Percentiles rank a stretch among this genome's conserved stretches.
Conservation (phyloP, 345 rosid species). For the Punica granatum region DNA sequence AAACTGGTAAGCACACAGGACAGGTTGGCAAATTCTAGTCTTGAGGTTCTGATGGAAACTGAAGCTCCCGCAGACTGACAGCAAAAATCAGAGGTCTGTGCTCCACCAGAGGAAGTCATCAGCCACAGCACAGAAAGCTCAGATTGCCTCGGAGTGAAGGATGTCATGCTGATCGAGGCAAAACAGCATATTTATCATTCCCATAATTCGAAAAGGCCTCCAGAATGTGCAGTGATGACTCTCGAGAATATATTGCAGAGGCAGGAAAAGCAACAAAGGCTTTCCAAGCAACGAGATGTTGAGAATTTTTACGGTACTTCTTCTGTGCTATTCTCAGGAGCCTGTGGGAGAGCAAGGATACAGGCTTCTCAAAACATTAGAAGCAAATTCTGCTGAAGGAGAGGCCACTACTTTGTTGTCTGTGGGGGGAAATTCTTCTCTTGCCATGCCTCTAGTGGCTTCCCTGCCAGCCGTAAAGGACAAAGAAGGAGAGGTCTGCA, state of each 20-base stretch:
- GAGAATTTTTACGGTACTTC: neutral
- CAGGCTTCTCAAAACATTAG: neutral
- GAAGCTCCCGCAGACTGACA: neutral
- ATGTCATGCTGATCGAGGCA: neutral
- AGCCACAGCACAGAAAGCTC: neutral
- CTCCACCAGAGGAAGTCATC: neutral
- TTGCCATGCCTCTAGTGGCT: neutral
- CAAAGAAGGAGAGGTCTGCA: neutral
- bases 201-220: constrained; percentile 7
- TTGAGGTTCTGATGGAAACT: neutral
- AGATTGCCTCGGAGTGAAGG: neutral
- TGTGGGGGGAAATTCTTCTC: neutral
- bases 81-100: neutral
- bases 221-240: constrained; percentile 4
- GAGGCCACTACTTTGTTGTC: neutral
- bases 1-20: neutral
- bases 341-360: neutral
- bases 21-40: neutral
- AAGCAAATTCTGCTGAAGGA: neutral
- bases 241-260: constrained; percentile 3
- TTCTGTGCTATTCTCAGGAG: neutral
- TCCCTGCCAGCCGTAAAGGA: neutral
- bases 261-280: constrained; percentile 6
- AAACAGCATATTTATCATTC: neutral
- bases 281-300: constrained; percentile 1